Base-by-base conservation (phyloP, 352 stramenopile species). In the Pythium folliculosum region DNA sequence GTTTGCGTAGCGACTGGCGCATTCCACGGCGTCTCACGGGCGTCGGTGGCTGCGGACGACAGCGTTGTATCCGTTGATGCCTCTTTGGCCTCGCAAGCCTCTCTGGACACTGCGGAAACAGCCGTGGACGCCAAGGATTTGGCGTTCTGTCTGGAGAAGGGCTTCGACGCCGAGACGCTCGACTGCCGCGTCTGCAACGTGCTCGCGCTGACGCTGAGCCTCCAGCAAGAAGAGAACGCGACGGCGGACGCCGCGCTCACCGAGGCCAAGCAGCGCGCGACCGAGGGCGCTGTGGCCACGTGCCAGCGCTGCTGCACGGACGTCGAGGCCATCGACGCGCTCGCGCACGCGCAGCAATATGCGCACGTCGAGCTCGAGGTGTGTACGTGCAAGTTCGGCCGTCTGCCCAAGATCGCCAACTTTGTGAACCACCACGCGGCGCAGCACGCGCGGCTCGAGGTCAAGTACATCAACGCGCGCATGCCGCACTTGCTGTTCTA, bases 401-500 rank as follows among this genome's bases (percentile, higher is more conserved):
- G 81, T 16, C 81, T 88, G 69, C 83, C 83, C 8, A 90, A 89
- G 60, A 73, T 92, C 19, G 80, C 80, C 12, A 86, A 84, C 68
- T 90, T 92, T 62, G 75, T 92, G 44, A 66, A 88, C 67, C 60
- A 84, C 23, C 76, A 81, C 16, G 80, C 83, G 10, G 25, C 63
- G 13, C 61, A 81, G 23, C 76, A 84, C 48, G 61, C 77, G 54
- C 63, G 77, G 10, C 69, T 92, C 8, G 64, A 86, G 57, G 72
- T 92, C 27, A 50, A 88, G 67, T 82, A 90, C 32, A 73, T 81
- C 1, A 73, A 80, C 43, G 65, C 65, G 5, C 72, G 81, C 32
- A 72, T 87, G 40, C 81, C 83, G 40, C 77, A 86, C 65, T 62
- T 92, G 63, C 57, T 88, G 27, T 92, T 92, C 65, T 92, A 84